Conservation (phyloP, 225 moss, liverwort and hornwort species). For the Neckera pumila region DNA sequence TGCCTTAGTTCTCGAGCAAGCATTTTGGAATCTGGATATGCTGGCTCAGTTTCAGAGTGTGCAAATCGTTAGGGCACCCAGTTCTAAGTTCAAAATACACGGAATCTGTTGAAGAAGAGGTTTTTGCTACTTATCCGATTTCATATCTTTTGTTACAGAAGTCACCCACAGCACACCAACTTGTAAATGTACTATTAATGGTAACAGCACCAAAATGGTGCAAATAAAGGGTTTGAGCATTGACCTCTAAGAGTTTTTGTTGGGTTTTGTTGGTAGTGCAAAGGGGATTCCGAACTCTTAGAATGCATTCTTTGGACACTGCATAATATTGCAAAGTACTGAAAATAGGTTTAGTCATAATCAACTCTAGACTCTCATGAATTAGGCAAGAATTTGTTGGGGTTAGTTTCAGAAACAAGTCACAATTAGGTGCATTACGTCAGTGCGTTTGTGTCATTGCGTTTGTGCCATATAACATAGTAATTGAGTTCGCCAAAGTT, state of each 20-base stretch:
- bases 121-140: neutral
- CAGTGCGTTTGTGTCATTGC: too few species aligned
- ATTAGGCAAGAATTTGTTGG: neutral
- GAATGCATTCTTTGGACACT: neutral
- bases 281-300: neutral
- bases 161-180: neutral
- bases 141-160: neutral
- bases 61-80: neutral
- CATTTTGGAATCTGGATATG: neutral
- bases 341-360: neutral
- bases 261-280: neutral
- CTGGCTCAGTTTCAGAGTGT: neutral
- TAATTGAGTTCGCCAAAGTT: neutral
- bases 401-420: neutral
- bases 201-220: neutral
- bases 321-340: neutral
- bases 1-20: neutral
- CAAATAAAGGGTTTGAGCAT: too few species aligned
- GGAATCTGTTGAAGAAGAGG: neutral
- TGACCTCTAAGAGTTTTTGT: neutral
- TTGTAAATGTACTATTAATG: neutral
- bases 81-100: neutral
- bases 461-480: neutral
- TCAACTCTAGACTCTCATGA: neutral
- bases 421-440: neutral